phyloP scores from a whole-genome alignment of 495 filamentous ascomycete genomes.

The Lasiosphaeria ovina region DNA sequence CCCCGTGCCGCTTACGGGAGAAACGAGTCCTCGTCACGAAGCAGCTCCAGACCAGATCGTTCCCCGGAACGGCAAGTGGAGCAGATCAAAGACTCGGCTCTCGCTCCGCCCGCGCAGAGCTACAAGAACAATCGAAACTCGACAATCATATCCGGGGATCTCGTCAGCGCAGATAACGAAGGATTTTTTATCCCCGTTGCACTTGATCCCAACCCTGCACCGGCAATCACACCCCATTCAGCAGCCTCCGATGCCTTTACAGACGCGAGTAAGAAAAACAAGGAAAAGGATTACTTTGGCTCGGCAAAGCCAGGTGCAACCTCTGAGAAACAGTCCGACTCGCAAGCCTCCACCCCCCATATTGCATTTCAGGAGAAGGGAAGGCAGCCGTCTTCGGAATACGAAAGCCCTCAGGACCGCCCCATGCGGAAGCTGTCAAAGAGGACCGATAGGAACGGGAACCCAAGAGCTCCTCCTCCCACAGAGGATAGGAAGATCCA shows the following conservation, averaged over 20 bases:
- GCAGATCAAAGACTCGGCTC: slow-evolving; percentile 49
- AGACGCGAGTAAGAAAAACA: slow-evolving; percentile 42
- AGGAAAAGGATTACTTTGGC: slow-evolving; percentile 56
- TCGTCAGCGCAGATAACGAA: slow-evolving; percentile 60
- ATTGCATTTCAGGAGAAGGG: slow-evolving; percentile 90
- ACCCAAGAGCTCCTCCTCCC: slow-evolving; percentile 45
- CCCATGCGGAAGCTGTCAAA: slow-evolving; percentile 47
- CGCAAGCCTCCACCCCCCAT: slow-evolving; percentile 66
- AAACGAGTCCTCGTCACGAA: slow-evolving; percentile 49
- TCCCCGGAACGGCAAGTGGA: slow-evolving; percentile 49
- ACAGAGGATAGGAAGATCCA: slow-evolving; percentile 42
- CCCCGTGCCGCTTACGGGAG: slow-evolving; percentile 52
- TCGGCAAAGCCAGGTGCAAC: slow-evolving; percentile 26
- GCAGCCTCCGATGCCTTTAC: slow-evolving; percentile 41
- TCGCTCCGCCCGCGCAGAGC: slow-evolving; percentile 70
- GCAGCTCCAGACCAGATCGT: slow-evolving; percentile 46
- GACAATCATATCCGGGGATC: slow-evolving; percentile 60
- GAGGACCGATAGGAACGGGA: slow-evolving; percentile 35
- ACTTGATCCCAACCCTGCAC: slow-evolving; percentile 75
- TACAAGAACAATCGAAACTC: slow-evolving; percentile 79
- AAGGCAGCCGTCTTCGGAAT: slow-evolving; percentile 57
- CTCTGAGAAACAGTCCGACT: slow-evolving; percentile 38
- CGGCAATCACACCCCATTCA: slow-evolving; percentile 60
- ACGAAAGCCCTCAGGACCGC: slow-evolving; percentile 42
- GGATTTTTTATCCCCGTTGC: slow-evolving; percentile 89